Base-by-base conservation (phyloP, 2,329 filamentous ascomycete species). In the Nigrograna mackinnonii region DNA sequence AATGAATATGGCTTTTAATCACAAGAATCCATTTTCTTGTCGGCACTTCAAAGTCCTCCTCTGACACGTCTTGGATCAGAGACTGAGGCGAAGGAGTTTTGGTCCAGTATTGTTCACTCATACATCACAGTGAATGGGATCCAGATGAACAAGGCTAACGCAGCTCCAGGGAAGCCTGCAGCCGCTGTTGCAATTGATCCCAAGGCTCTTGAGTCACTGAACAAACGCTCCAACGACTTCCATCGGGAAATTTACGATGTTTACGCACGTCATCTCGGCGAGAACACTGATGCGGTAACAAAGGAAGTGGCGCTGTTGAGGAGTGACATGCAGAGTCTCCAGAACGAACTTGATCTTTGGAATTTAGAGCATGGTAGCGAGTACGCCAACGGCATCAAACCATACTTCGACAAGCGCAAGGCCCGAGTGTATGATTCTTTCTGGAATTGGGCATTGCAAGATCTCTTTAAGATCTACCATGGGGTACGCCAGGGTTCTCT, bases 391-490 rank as follows among this genome's bases (percentile, higher is more conserved):
- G 52, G 52, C 16, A 51, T 55, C 17, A 43, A 47, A 12, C 52
- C 52, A n/a, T 39, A 39, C 18, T 55, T 55, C 31, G 42, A 45
- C 24, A 14, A 28, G n/a, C 28, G 41, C 18, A 55, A 55, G 43
- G 50, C 42, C 2, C 50, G 52, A 19, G 36, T 39, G 12, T 55
- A 48, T 28, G 48, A 46, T 22, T 55, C 52, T 11, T 51, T 38
- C 28, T 55, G 52, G 52, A 53, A 53, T 28, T 55, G 52, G 52
- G 48, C 38, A 6, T 11, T 52, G 16, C 52, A 55, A 31, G 52
- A 55, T 41, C 38, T 51, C 4, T 46, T 54, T 28, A 41, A 43
- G 22, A 39, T 49, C 18, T 46, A 46, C 30, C 46, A 52, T 32
- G 37, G 46, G 13, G 21, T 49, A n/a, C 46, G 41, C 31, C 40